Conservation (phyloP, 169 alveolate genomes). For the Plasmodium billcollinsi region DNA sequence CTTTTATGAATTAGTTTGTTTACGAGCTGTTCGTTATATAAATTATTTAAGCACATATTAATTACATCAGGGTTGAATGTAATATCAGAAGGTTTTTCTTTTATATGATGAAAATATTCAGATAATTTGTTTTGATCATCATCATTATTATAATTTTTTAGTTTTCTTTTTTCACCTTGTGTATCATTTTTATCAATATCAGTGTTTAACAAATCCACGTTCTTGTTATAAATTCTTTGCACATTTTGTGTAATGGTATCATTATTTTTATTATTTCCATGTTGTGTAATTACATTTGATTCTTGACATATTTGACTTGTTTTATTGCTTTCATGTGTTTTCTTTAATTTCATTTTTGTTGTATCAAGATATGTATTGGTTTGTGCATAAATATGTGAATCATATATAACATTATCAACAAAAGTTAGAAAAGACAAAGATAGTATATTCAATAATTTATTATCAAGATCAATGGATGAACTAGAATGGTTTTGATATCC, state of each 20-base stretch:
- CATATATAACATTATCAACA: slow-evolving; percentile 67
- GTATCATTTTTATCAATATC: background rate
- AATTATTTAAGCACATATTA: slow-evolving; percentile 36
- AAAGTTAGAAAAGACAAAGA: slow-evolving; percentile 67
- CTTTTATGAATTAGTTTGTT: slow-evolving; percentile 28
- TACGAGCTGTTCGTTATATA: slow-evolving; percentile 50
- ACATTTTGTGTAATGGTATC: no score
- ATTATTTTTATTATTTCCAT: background rate
- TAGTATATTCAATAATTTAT: slow-evolving; percentile 58
- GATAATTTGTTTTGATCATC: background rate
- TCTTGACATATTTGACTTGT: background rate
- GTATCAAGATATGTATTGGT: background rate
- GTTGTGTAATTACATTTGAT: background rate
- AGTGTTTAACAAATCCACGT: background rate
- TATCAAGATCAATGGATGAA: slow-evolving; percentile 44
- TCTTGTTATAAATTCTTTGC: background rate
- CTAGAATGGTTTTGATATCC: slow-evolving; percentile 15
- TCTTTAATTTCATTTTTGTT: background rate
- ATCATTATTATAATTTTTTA: background rate
- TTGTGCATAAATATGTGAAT: slow-evolving; percentile 65
- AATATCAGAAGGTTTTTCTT: background rate
- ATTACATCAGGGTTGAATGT: slow-evolving; percentile 55
- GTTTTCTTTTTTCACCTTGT: background rate
- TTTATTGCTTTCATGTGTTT: background rate
- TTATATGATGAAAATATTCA: no score